Percentiles rank a stretch among this genome's conserved stretches.
Evolutionary conservation across 2,329 filamentous ascomycete species (phyloP).

Genomic region (Hortaea werneckii): DNA sequence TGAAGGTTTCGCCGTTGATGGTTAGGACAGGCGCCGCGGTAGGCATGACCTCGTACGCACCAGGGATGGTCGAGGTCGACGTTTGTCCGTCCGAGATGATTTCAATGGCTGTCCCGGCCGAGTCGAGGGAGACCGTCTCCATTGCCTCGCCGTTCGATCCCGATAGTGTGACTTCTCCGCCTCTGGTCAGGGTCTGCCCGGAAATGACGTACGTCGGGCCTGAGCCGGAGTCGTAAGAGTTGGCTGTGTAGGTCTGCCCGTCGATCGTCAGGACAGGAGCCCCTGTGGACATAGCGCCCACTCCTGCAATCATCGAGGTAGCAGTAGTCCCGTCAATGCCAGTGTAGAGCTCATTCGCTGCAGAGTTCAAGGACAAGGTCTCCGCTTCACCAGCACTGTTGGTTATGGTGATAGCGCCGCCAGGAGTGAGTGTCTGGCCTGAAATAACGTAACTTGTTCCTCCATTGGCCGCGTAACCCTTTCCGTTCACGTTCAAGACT

Average conservation of each 20-base stretch:
- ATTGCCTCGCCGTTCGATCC: conserved; percentile 9
- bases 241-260: conserved; percentile 19
- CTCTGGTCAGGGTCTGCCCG: conserved; percentile 28
- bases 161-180: conserved; percentile 19
- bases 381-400: conserved; percentile 15
- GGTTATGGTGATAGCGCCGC: conserved; percentile 17
- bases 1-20: conserved; percentile 22
- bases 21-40: conserved; percentile 24
- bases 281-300: conserved; percentile 15
- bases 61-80: conserved; percentile 17
- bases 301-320: conserved; percentile 16
- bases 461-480: conserved; percentile 15
- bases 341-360: conserved; percentile 20
- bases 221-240: conserved; percentile 16
- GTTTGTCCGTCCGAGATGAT: conserved; percentile 10
- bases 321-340: conserved; percentile 14
- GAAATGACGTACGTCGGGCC: conserved; percentile 25
- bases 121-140: conserved; percentile 24
- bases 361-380: conserved; percentile 25
- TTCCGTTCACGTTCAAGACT: conserved; percentile 21
- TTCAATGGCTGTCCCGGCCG: conserved; percentile 24
- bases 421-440: conserved; percentile 29
- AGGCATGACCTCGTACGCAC: conserved; percentile 14
- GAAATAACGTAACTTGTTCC: conserved; percentile 25
- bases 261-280: conserved; percentile 24